Base-by-base conservation (phyloP, 345 rosid species). In the Gossypium anomalum region DNA sequence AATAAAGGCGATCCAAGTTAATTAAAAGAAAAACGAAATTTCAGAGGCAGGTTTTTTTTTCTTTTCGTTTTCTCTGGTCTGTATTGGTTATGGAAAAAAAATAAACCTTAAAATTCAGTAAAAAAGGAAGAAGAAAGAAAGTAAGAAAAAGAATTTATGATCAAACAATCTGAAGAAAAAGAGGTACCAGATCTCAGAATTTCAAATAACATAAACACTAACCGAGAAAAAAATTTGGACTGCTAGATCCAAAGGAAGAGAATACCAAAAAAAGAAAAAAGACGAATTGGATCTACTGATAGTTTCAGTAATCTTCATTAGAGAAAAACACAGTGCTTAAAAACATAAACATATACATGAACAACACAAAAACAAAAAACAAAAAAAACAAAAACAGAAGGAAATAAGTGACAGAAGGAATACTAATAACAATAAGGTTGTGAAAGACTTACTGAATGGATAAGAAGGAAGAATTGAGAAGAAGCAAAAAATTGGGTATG, bases 401-500 rank as follows among this genome's bases (percentile, higher is more conserved):
- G 47, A 70, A 53, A 60, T 3, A 34, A 72, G 57, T 20, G 55
- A 29, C 51, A 62, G 73, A 75, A 13, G 17, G 2, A 66, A 10
- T n/a, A 67, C 41, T 71, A 56, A 66, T 23, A 72, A 73, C 14
- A 79, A 71, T 51, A 75, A 63, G 59, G 70, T 71, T 79, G 79
- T 38, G 44, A 61, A 70, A 75, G 76, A 81, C 93, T 89, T 86
- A 90, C 90, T 72, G 89, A 87, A 84, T 87, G 89, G 89, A 83
- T 84, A 81, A 78, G 76, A 81, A 82, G 72, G 29, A 80, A 75
- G 75, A 66, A 53, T 22, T 41, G 56, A 22, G 43, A 69, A 68
- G 59, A 70, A 67, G 1, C 62, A 62, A 52, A 34, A 25, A 19
- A 19, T 23, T 14, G 70, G 80, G 58, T 81, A 70, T 76, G 78